Evolutionary conservation across 2,329 filamentous ascomycete genomes (phyloP).

Genomic region (Juglanconis juglandina): DNA sequence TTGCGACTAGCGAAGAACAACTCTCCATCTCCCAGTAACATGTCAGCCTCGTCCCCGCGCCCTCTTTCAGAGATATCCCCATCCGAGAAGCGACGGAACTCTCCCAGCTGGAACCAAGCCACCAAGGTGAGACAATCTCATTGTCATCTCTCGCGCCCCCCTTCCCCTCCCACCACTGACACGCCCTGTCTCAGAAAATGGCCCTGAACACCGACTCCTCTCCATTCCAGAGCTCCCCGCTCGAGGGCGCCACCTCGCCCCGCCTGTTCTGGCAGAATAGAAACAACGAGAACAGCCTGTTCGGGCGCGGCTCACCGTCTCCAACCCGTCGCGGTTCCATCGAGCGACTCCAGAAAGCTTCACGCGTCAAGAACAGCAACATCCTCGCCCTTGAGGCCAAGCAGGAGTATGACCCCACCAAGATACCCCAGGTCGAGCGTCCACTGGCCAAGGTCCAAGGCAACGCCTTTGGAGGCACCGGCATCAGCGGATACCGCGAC

Average conservation of each 20-base stretch:
- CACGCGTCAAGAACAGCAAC: constrained; percentile 95
- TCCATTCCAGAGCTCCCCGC: constrained; percentile 80
- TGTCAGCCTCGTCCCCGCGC: constrained; percentile 59
- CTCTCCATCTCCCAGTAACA: constrained; percentile 64
- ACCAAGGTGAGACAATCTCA: constrained; percentile 57
- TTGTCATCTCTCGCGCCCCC: constrained; percentile 26
- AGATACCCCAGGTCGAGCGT: constrained; percentile 73
- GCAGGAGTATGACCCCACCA: constrained; percentile 84
- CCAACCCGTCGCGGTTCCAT: constrained; percentile 84
- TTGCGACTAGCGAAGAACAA: constrained; percentile 74
- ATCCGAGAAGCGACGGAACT: constrained; percentile 83
- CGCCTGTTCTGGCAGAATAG: constrained; percentile 88
- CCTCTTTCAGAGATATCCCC: constrained; percentile 87
- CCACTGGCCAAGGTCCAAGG: constrained; percentile 74
- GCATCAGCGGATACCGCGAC: constrained; percentile 51
- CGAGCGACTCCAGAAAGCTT: constrained; percentile 90
- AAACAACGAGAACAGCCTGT: constrained; percentile 67
- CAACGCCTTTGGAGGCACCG: constrained; percentile 63
- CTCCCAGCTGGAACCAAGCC: constrained; percentile 79
- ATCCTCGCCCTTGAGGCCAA: constrained; percentile 93
- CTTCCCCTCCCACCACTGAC: constrained; percentile 1
- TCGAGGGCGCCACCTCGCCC: constrained; percentile 66
- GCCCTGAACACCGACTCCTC: constrained; percentile 70
- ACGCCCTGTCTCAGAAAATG: constrained; percentile 53
- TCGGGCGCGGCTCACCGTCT: constrained; percentile 60